Conservation (phyloP, 1,284 basidiomycete genomes). For the Fistulina hepatica region DNA sequence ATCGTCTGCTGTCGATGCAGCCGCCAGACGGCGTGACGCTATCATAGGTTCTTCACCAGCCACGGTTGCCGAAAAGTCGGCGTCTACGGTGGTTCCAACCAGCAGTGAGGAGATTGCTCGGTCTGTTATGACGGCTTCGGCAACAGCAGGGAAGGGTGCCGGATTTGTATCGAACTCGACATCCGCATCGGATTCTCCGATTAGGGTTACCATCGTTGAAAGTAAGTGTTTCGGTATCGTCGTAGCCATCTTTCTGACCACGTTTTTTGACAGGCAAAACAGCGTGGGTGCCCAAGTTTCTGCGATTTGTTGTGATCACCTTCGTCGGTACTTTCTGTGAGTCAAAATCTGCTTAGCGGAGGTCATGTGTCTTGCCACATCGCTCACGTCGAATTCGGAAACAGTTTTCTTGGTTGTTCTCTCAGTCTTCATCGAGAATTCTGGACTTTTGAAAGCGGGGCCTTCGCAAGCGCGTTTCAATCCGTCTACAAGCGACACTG, state of each 20-base stretch:
- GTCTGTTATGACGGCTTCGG: constrained; percentile 45
- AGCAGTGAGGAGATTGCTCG: constrained; percentile 43
- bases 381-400: no score
- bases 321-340: constrained; percentile 42
- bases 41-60: constrained; percentile 31
- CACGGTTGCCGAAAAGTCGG: constrained; percentile 8
- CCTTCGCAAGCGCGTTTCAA: constrained; percentile 69
- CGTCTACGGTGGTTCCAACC: constrained; percentile 17
- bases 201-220: constrained; percentile 73
- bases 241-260: constrained; percentile 6
- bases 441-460: constrained; percentile 82
- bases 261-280: constrained; percentile 42
- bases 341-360: constrained; percentile 15
- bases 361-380: constrained; percentile 2
- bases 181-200: no score
- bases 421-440: constrained; percentile 84
- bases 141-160: no score
- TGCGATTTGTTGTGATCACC: constrained; percentile 48
- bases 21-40: constrained; percentile 56
- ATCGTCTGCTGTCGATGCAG: constrained; percentile 45
- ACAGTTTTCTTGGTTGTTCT: constrained; percentile 73
- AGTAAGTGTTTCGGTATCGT: constrained; percentile 33
- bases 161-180: no score
- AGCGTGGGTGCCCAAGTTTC: constrained; percentile 48
- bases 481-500: constrained; percentile 63